These are phyloP conservation scores for Bryopsis sp. DNA, from an alignment of 139 green algal species.

Conservation along the genomic window DNA sequence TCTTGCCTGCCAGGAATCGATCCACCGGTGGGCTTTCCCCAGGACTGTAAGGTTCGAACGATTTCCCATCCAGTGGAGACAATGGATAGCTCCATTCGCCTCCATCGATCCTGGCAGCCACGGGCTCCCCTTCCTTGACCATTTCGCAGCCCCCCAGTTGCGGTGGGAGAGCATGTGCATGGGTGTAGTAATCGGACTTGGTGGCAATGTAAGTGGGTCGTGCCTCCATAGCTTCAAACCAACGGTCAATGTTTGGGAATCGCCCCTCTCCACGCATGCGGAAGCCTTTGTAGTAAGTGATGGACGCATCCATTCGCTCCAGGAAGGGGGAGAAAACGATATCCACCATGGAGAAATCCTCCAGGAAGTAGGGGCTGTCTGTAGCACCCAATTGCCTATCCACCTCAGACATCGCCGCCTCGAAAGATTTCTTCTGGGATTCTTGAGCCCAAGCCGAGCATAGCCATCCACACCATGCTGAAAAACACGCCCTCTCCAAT, in stretches of 20 bases:
- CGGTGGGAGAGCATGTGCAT: constrained; percentile 86
- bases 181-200: constrained; percentile 84
- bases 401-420: constrained; percentile 51
- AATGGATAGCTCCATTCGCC: constrained; percentile 71
- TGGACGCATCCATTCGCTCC: constrained; percentile 71
- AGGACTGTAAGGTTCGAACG: constrained; percentile 53
- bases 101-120: constrained; percentile 60
- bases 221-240: constrained; percentile 91
- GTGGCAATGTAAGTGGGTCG: constrained; percentile 68
- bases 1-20: constrained; percentile 44
- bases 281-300: constrained; percentile 91
- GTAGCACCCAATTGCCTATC: constrained; percentile 32
- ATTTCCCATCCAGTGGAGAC: constrained; percentile 44
- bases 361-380: constrained; percentile 84
- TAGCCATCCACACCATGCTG: constrained; percentile 34
- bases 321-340: constrained; percentile 86
- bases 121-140: constrained; percentile 32
- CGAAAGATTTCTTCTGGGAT: constrained; percentile 35
- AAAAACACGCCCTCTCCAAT: constrained; percentile 25
- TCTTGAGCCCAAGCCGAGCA: constrained; percentile 37
- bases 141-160: constrained; percentile 78
- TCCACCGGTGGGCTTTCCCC: constrained; percentile 56
- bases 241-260: constrained; percentile 46
- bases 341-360: constrained; percentile 67
- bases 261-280: constrained; percentile 42